Conservation (phyloP, 495 filamentous ascomycete species). For the Hypoxylon cercidicola region DNA sequence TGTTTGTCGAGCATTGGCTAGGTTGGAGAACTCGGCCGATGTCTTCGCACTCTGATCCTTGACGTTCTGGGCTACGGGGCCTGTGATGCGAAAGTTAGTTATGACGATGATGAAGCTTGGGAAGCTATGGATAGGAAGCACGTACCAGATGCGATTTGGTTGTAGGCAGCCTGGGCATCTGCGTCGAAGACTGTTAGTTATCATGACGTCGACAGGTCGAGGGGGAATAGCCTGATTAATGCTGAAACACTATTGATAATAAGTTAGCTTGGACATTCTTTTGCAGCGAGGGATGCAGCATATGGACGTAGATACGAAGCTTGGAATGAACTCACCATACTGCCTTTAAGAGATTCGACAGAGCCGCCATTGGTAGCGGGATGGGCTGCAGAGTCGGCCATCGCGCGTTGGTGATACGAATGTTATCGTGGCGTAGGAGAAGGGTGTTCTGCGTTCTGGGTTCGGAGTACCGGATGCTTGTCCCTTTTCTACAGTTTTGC, state of each 20-base stretch:
- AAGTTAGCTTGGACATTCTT: slow-evolving; percentile 41
- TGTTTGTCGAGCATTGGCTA: slow-evolving; percentile 74
- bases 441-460: slow-evolving; percentile 12
- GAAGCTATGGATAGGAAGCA: neutral
- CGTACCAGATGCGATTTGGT: slow-evolving; percentile 55
- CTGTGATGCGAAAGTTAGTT: slow-evolving; percentile 55
- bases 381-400: slow-evolving; percentile 43
- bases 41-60: slow-evolving; percentile 79
- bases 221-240: slow-evolving; percentile 13
- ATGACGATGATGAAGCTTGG: slow-evolving; percentile 10
- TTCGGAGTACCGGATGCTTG: slow-evolving; percentile 36
- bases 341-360: slow-evolving; percentile 54
- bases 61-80: slow-evolving; percentile 80
- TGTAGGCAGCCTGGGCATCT: slow-evolving; percentile 57
- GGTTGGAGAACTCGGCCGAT: slow-evolving; percentile 74
- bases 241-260: slow-evolving; percentile 41
- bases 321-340: slow-evolving; percentile 57
- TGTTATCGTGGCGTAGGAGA: slow-evolving; percentile 24
- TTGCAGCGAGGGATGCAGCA: no score
- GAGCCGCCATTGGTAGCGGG: slow-evolving; percentile 40
- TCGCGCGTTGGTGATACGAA: slow-evolving; percentile 36
- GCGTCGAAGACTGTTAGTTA: slow-evolving; percentile 34
- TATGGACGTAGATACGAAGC: neutral
- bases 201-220: slow-evolving; percentile 28
- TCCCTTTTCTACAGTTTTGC: slow-evolving; percentile 17